Base-by-base conservation (phyloP, 2,329 filamentous ascomycete species). In the Sporothrix humicola region DNA sequence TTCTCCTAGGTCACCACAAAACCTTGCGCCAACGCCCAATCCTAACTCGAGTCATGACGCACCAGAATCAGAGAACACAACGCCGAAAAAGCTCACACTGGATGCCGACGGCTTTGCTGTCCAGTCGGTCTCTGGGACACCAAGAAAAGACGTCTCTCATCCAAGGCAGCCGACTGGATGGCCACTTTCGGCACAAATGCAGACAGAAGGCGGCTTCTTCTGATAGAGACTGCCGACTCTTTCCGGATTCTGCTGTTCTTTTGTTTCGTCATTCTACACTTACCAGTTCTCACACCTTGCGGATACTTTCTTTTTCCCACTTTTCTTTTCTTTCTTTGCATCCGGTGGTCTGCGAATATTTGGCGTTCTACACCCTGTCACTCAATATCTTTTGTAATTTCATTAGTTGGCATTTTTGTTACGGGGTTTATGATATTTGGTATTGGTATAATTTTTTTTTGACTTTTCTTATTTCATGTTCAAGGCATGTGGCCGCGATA, bases 321-420 rank as follows among this genome's bases (percentile, higher is more conserved):
- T 4, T 56, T 26, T 56, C 6, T 23, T 42, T 61, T 61, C 3
- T 58, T 23, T n/a, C 17, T n/a, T 42, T 37, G 42, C 61, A 65
- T 65, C n/a, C 10, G 23, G 37, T 10, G 23, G 61, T 23, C 61
- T n/a, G 61, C 13, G 20, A 37, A 37, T 31, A 31, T 2, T 31
- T 37, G 44, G 63, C 63, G 46, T 37, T 63, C 20, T 44, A 63
- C 15, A 65, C n/a, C 17, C 23, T 9, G 17, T 48, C 61, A 66
- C 42, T 46, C 10, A 37, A 37, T 63, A 12, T 44, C 5, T 13
- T 44, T 63, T 17, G 2, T 37, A 9, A 7, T 61, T 2, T 59
- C 50, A 52, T 59, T 56, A 10, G 8, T 12, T 56, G 52, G 52
- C 52, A 12, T 54, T 23, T 54, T 7, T 56, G 7, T 63, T n/a